A percentile compares a stretch with the other conserved stretches of the same genome.
Conservation (phyloP, 371 early-diverging fungal species). For the Rhizopus delemar region DNA sequence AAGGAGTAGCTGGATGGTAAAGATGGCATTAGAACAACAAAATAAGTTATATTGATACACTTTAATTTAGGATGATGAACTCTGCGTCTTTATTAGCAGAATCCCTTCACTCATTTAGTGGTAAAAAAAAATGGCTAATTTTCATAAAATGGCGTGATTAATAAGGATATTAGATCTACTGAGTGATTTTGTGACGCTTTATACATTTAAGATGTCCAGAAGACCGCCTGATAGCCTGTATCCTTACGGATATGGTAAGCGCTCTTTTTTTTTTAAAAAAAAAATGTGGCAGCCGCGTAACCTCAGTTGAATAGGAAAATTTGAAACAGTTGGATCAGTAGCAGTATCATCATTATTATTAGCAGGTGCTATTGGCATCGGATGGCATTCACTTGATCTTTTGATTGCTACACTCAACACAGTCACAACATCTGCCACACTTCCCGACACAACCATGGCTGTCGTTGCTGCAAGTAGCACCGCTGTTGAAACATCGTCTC, state of each 20-base stretch:
- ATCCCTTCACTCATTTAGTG: slow-evolving; percentile 68
- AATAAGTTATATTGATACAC: too few relatives aligned
- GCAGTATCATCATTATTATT: slow-evolving; percentile 66
- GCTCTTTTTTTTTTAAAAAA: not conserved
- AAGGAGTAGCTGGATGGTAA: slow-evolving; percentile 69
- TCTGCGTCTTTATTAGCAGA: slow-evolving; percentile 74
- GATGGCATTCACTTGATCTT: slow-evolving; percentile 65
- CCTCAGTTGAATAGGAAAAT: slow-evolving; percentile 47
- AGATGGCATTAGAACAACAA: not conserved
- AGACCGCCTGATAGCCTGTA: slow-evolving; percentile 59
- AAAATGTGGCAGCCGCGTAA: too few relatives aligned
- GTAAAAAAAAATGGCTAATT: slow-evolving; percentile 28
- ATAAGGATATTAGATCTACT: slow-evolving; percentile 49
- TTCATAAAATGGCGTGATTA: not conserved
- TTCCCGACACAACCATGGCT: not conserved
- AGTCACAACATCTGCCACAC: not conserved
- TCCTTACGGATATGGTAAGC: slow-evolving; percentile 66
- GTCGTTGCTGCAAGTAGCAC: slow-evolving; percentile 5
- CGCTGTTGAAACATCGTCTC: slow-evolving; percentile 1
- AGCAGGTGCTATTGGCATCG: slow-evolving; percentile 64
- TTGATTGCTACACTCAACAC: slow-evolving; percentile 24
- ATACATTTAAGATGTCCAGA: slow-evolving; percentile 69
- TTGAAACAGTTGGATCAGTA: slow-evolving; percentile 71
- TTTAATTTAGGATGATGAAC: slow-evolving; percentile 54
- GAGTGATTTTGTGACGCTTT: slow-evolving; percentile 70